phyloP scores from a whole-genome alignment of 2,329 filamentous ascomycete species.

The Beauveria rudraprayagi region DNA sequence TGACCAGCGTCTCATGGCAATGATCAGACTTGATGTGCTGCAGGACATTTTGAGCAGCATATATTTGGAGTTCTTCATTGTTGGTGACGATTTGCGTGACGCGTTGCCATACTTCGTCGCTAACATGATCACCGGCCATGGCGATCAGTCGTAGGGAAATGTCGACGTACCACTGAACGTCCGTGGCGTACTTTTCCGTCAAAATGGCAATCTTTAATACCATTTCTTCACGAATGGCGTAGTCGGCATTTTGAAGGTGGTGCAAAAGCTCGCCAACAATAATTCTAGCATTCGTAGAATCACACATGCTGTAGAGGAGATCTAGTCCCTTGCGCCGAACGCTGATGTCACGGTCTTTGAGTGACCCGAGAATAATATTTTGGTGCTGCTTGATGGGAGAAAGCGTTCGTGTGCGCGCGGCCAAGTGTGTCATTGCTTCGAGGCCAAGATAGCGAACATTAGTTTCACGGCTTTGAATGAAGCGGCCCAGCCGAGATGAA shows the following conservation, averaged over 20 bases:
- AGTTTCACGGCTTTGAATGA: conserved; percentile 93
- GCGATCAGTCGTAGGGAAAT: conserved; percentile 90
- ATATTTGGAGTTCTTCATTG: conserved; percentile 95
- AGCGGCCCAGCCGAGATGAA: conserved; percentile 80
- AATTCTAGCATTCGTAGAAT: conserved; percentile 83
- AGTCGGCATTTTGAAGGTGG: conserved; percentile 93
- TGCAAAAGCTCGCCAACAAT: conserved; percentile 91
- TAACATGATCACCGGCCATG: conserved; percentile 96
- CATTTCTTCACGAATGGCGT: conserved; percentile 98
- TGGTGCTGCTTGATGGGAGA: conserved; percentile 98
- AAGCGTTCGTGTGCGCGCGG: conserved; percentile 84
- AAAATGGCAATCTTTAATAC: conserved; percentile 97
- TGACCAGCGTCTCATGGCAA: conserved; percentile 94
- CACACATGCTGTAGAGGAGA: conserved; percentile 98
- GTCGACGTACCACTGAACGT: conserved; percentile 99
- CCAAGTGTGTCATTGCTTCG: conserved; percentile 97
- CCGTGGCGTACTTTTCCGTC: conserved; percentile 96
- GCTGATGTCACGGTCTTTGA: conserved; percentile 94
- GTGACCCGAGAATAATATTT: conserved; percentile 85
- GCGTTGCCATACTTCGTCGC: conserved; percentile 97
- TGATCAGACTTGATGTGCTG: conserved; percentile 88
- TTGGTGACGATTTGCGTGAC: conserved; percentile 99
- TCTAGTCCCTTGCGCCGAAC: conserved; percentile 93
- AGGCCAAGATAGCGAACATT: conserved; percentile 94
- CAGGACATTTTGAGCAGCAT: conserved; percentile 87